Evolutionary conservation across 371 early-diverging fungal species (phyloP).

Genomic region (Mortierella sp.): DNA sequence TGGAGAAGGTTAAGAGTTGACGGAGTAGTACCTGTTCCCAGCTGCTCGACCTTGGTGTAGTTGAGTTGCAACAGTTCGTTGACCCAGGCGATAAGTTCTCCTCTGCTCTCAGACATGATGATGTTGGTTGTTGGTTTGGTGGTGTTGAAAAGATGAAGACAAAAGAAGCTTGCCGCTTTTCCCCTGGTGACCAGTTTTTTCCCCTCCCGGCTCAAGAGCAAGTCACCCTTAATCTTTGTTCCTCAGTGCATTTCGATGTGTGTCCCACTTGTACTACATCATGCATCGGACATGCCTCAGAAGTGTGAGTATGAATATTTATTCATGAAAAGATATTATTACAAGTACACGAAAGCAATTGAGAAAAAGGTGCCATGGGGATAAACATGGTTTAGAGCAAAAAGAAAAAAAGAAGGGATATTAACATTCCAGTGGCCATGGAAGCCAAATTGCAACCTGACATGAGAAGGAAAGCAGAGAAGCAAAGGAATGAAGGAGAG

Average conservation of each 20-base stretch:
- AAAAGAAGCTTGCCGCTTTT: neutral
- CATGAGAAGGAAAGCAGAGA: neutral
- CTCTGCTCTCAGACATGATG: slow-evolving; percentile 87
- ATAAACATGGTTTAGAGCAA: neutral
- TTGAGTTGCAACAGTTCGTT: slow-evolving; percentile 91
- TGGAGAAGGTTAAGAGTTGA: neutral
- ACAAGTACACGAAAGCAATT: slow-evolving; percentile 11
- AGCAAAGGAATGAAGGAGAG: neutral
- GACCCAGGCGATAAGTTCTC: slow-evolving; percentile 92
- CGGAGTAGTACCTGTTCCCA: slow-evolving; percentile 82
- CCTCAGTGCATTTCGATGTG: too few species aligned
- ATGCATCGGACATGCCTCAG: neutral
- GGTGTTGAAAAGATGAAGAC: slow-evolving; percentile 7
- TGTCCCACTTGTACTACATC: too few species aligned
- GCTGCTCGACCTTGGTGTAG: slow-evolving; percentile 94
- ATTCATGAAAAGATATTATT: slow-evolving; percentile 15
- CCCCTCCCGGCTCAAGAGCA: neutral
- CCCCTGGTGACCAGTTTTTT: neutral
- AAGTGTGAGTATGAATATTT: neutral
- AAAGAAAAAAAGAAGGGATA: neutral
- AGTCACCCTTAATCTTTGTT: neutral
- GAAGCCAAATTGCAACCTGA: neutral
- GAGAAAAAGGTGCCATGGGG: neutral
- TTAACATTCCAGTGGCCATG: neutral
- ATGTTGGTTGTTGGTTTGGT: slow-evolving; percentile 8